Conservation (phyloP, 2,329 filamentous ascomycete species). For the Sporothrix schenckii region DNA sequence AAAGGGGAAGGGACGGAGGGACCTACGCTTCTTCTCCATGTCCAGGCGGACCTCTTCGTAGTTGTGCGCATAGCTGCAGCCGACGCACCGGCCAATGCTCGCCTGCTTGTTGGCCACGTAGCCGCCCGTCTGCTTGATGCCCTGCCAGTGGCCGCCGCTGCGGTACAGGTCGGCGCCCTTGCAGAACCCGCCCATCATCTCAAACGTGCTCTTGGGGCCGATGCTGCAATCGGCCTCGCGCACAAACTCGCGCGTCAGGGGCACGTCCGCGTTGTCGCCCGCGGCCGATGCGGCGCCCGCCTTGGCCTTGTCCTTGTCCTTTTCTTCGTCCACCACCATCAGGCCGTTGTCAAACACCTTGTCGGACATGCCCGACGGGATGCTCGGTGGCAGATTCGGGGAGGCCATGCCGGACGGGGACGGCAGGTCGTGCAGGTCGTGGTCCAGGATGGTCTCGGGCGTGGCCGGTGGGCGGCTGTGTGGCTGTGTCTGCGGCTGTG, state of each 20-base stretch:
- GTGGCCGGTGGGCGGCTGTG: not conserved
- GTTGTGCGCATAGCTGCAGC: constrained; percentile 40
- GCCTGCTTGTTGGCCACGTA: constrained; percentile 39
- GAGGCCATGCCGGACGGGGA: constrained; percentile 9
- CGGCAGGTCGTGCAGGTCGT: not conserved
- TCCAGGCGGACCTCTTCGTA: constrained; percentile 43
- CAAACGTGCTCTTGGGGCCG: constrained; percentile 45
- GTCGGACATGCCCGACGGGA: constrained; percentile 27
- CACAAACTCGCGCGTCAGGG: constrained; percentile 32
- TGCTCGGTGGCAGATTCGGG: constrained; percentile 10
- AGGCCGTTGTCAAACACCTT: constrained; percentile 30
- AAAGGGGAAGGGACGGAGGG: too few species aligned
- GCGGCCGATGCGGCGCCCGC: not conserved
- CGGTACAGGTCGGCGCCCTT: constrained; percentile 46
- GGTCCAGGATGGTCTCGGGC: not conserved
- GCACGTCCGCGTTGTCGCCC: constrained; percentile 30
- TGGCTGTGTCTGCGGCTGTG: not conserved
- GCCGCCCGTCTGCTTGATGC: constrained; percentile 43
- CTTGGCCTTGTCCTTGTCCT: not conserved
- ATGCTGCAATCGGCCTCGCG: constrained; percentile 42
- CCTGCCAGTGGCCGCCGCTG: constrained; percentile 43
- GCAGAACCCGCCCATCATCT: constrained; percentile 46
- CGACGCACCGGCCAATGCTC: constrained; percentile 38
- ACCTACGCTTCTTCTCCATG: constrained; percentile 41
- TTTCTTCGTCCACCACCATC: constrained; percentile 33